Evolutionary conservation across 257 asterid species (phyloP).

Genomic region (Coffea canephora): DNA sequence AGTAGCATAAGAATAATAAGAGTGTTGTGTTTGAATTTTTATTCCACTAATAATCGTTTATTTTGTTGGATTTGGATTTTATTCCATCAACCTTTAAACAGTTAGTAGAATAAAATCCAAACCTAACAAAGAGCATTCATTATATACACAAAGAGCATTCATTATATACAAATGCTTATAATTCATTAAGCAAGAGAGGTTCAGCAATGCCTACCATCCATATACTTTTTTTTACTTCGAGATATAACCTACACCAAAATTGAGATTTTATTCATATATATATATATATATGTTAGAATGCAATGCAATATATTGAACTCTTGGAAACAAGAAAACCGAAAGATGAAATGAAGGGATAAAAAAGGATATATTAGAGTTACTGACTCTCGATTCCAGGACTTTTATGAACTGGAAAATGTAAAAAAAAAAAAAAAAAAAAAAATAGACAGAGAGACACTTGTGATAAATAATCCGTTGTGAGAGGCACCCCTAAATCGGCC

Average conservation of each 20-base stretch:
- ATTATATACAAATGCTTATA: too few species aligned
- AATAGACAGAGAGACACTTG: neutral
- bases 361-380: neutral
- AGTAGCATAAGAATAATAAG: too few species aligned
- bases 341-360: neutral
- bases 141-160: too few species aligned
- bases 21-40: too few species aligned
- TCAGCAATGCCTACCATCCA: too few species aligned
- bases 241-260: neutral
- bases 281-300: neutral
- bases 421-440: neutral
- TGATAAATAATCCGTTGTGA: neutral
- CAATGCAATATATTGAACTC: neutral
- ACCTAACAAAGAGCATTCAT: too few species aligned
- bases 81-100: too few species aligned
- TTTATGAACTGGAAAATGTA: neutral
- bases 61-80: too few species aligned
- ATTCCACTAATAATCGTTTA: too few species aligned
- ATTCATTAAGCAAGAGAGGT: too few species aligned
- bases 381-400: neutral
- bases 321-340: neutral
- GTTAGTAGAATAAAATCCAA: too few species aligned
- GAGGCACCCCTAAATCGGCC: neutral
- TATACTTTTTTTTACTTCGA: neutral
- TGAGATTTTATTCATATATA: neutral